These are phyloP conservation scores for Diaporthe sp. DNA, from an alignment of 2,329 filamentous ascomycete genomes.

Conservation along the genomic window DNA sequence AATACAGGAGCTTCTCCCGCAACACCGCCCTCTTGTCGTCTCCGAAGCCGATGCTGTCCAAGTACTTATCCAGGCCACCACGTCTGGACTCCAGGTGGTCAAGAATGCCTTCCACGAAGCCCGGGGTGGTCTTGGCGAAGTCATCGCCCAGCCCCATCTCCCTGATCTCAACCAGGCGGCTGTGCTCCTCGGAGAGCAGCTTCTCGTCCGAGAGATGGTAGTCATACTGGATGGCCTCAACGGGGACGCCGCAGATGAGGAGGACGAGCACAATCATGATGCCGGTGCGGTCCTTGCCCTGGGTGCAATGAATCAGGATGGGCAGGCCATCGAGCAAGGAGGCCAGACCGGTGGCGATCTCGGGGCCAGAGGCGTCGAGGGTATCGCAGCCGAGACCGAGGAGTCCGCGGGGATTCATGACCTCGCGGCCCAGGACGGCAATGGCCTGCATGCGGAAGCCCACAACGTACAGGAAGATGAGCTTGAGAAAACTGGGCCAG, in stretches of 20 bases:
- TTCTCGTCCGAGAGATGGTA: conserved; percentile 74
- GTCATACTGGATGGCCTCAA: conserved; percentile 73
- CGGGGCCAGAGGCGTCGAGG: conserved; percentile 72
- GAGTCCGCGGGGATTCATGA: conserved; percentile 79
- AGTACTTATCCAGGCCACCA: conserved; percentile 74
- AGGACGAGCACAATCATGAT: conserved; percentile 76
- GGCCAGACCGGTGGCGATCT: conserved; percentile 57
- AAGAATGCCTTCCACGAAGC: conserved; percentile 70
- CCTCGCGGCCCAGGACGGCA: conserved; percentile 73
- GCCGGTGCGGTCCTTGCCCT: conserved; percentile 88
- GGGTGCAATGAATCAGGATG: conserved; percentile 83
- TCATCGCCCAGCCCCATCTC: conserved; percentile 78
- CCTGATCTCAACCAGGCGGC: conserved; percentile 74
- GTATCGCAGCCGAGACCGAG: conserved; percentile 76
- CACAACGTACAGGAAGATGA: conserved; percentile 71
- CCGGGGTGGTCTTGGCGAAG: conserved; percentile 74
- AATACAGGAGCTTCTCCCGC: conserved; percentile 55
- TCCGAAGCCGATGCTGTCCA: conserved; percentile 70
- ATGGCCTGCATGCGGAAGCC: conserved; percentile 78
- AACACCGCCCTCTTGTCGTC: conserved; percentile 53
- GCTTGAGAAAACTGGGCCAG: conserved; percentile 72
- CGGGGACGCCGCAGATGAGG: conserved; percentile 68
- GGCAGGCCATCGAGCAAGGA: conserved; percentile 59
- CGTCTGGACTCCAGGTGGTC: conserved; percentile 69
- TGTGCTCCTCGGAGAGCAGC: conserved; percentile 69